phyloP scores from a whole-genome alignment of 1,139 yeast genomes.

The Candida frijolesensis region DNA sequence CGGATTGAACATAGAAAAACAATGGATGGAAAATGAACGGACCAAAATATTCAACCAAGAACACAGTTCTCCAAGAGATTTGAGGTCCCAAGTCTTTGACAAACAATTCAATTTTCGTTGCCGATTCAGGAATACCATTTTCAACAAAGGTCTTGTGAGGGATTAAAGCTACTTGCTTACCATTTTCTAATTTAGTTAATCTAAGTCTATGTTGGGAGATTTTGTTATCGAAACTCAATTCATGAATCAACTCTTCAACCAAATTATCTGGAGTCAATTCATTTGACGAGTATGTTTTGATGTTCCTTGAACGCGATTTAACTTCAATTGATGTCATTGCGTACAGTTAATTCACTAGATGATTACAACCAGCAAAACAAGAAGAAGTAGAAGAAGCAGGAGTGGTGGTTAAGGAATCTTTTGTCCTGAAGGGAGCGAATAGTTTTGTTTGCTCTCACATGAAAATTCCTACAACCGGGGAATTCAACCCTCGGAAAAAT shows the following conservation, averaged over 20 bases:
- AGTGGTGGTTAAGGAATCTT: neutral
- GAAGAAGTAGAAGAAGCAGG: neutral
- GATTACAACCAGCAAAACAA: neutral
- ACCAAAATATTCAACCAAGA: slow-evolving; percentile 82
- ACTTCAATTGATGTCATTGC: slow-evolving; percentile 40
- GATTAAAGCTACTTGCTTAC: slow-evolving; percentile 38
- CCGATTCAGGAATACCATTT: slow-evolving; percentile 30
- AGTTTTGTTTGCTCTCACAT: too few relatives aligned
- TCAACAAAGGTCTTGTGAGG: slow-evolving; percentile 31
- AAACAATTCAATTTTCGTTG: slow-evolving; percentile 38
- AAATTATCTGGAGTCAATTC: slow-evolving; percentile 33
- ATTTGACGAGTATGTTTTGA: slow-evolving; percentile 43
- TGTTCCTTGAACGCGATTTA: slow-evolving; percentile 52
- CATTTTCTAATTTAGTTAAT: slow-evolving; percentile 32
- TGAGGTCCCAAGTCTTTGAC: slow-evolving; percentile 94
- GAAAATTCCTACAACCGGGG: too few relatives aligned
- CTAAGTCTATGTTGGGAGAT: slow-evolving; percentile 42
- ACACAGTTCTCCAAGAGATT: slow-evolving; percentile 88
- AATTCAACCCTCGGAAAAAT: too few relatives aligned
- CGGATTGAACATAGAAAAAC: slow-evolving; percentile 48
- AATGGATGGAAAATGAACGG: slow-evolving; percentile 82
- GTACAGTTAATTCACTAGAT: neutral
- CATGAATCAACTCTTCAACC: slow-evolving; percentile 34
- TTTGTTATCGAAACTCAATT: slow-evolving; percentile 41
- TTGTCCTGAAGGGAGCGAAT: too few relatives aligned